A percentile compares a stretch with the other conserved stretches of the same genome.
These are phyloP conservation scores for Trypanosoma conorhini DNA, from an alignment of 208 protist species.

Conservation along the genomic window DNA sequence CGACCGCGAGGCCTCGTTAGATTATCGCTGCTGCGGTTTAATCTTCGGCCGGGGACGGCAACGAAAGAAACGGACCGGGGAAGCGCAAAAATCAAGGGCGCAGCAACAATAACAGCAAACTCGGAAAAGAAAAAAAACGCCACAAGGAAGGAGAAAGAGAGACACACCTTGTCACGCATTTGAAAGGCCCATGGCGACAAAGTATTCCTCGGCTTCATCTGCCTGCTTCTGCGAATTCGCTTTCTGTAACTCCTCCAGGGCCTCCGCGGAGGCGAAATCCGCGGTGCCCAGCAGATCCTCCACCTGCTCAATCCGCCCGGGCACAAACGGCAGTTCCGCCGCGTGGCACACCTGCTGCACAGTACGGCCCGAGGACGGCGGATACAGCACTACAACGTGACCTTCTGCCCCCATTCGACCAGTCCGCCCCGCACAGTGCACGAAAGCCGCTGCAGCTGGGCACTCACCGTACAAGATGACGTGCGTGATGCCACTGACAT, in stretches of 20 bases:
- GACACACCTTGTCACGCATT: neutral
- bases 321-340: conserved; percentile 70
- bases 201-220: too few relatives aligned
- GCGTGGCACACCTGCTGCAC: conserved; percentile 78
- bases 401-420: conserved; percentile 83
- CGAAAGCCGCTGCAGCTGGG: conserved; percentile 61
- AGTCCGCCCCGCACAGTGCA: conserved; percentile 88
- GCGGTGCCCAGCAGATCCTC: conserved; percentile 42
- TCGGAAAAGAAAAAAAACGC: too few relatives aligned
- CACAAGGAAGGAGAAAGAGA: neutral
- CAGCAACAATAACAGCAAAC: too few relatives aligned
- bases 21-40: too few relatives aligned
- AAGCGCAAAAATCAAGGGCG: too few relatives aligned
- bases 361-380: conserved; percentile 58
- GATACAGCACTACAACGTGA: conserved; percentile 79
- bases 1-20: too few relatives aligned
- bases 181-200: neutral
- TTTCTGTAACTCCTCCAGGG: conserved; percentile 16
- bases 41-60: too few relatives aligned
- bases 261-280: conserved; percentile 19
- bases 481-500: conserved; percentile 81
- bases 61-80: too few relatives aligned
- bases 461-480: conserved; percentile 80
- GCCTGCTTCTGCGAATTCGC: conserved; percentile 4
- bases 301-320: conserved; percentile 56